phyloP scores from a whole-genome alignment of 2,329 filamentous ascomycete species.

The Trichoderma citrinoviride region DNA sequence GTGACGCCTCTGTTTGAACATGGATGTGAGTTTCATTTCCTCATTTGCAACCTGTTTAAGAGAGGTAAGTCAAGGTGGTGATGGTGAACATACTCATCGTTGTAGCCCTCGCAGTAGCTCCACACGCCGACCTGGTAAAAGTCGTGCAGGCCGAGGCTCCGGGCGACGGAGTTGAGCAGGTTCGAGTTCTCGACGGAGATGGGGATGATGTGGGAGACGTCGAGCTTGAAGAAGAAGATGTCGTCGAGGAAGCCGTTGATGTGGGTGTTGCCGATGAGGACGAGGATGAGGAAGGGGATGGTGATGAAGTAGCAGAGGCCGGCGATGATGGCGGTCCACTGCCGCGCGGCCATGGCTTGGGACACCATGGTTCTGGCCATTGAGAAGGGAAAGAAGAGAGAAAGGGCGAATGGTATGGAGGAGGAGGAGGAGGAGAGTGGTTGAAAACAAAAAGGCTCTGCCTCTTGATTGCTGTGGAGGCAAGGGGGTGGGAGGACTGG shows the following conservation, averaged over 20 bases:
- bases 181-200: constrained; percentile 66
- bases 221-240: constrained; percentile 82
- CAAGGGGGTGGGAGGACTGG: neutral
- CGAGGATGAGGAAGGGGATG: constrained; percentile 76
- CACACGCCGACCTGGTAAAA: constrained; percentile 93
- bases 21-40: neutral
- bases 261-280: constrained; percentile 71
- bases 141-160: constrained; percentile 83
- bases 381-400: too few species aligned
- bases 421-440: neutral
- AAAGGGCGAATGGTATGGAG: neutral
- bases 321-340: constrained; percentile 62
- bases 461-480: neutral
- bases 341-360: constrained; percentile 39
- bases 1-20: constrained; percentile 61
- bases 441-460: neutral
- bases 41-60: neutral
- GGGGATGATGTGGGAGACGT: constrained; percentile 79
- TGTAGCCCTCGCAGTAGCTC: constrained; percentile 88
- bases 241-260: constrained; percentile 59
- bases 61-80: neutral
- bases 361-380: neutral
- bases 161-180: constrained; percentile 83
- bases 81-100: constrained; percentile 49
- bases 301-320: constrained; percentile 70